These are phyloP conservation scores for Trichocladium antarcticum DNA, from an alignment of 495 filamentous ascomycete species.

Conservation along the genomic window DNA sequence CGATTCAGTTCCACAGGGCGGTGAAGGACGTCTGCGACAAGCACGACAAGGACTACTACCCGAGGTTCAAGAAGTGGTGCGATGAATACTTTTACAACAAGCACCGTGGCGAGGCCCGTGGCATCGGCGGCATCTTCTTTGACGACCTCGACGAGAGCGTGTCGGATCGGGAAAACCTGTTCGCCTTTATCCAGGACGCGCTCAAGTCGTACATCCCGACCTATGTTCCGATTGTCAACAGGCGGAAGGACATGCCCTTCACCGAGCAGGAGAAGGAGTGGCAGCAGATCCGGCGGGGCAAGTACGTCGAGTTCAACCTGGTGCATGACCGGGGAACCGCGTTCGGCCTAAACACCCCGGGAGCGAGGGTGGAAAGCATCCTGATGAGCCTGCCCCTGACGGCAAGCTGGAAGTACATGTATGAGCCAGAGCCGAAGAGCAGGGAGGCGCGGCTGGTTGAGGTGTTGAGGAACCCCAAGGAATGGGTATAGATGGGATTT, in stretches of 20 bases:
- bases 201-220: conserved; percentile 80
- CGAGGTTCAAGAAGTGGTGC: conserved; percentile 95
- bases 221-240: conserved; percentile 80
- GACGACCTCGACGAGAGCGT: conserved; percentile 85
- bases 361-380: conserved; percentile 87
- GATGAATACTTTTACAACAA: conserved; percentile 93
- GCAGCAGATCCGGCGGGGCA: conserved; percentile 87
- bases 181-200: conserved; percentile 80
- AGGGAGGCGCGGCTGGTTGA: conserved; percentile 66
- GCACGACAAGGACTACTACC: conserved; percentile 87
- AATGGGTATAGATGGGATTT: conserved; percentile 62
- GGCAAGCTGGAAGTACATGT: conserved; percentile 93
- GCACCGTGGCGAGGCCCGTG: conserved; percentile 80
- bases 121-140: conserved; percentile 96
- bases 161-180: conserved; percentile 73
- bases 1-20: conserved; percentile 86
- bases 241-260: conserved; percentile 82
- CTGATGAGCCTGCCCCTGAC: conserved; percentile 93
- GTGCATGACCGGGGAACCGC: conserved; percentile 93
- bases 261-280: conserved; percentile 79
- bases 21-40: conserved; percentile 90
- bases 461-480: conserved; percentile 71
- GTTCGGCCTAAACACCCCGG: conserved; percentile 89
- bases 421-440: conserved; percentile 62
- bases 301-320: conserved; percentile 98